Conservation (phyloP, 495 filamentous ascomycete genomes). For the Mycothermus thermophilus region DNA sequence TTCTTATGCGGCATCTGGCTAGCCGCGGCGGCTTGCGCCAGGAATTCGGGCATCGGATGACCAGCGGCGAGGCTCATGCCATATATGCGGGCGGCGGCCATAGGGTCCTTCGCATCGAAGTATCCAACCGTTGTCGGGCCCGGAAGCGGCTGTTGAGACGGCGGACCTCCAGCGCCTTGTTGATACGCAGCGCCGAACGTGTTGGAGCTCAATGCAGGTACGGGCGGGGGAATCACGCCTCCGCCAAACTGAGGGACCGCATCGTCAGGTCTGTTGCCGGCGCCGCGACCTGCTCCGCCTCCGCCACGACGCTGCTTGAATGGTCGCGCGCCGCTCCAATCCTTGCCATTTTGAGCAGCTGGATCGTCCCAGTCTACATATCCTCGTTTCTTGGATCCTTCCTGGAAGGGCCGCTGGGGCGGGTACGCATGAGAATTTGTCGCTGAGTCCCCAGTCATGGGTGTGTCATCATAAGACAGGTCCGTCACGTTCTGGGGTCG, state of each 20-base stretch:
- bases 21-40: slow-evolving; percentile 24
- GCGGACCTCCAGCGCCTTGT: too few relatives aligned
- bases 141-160: slow-evolving; percentile 1
- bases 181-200: too few relatives aligned
- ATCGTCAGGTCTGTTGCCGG: slow-evolving; percentile 33
- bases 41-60: slow-evolving; percentile 43
- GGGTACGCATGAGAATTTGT: slow-evolving; percentile 3
- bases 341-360: slow-evolving; percentile 19
- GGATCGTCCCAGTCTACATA: slow-evolving; percentile 23
- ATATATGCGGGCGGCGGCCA: slow-evolving; percentile 53
- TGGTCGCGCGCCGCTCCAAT: slow-evolving; percentile 30
- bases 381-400: slow-evolving; percentile 17
- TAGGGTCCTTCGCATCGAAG: slow-evolving; percentile 49
- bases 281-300: slow-evolving; percentile 46
- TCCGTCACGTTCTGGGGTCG: slow-evolving; percentile 5
- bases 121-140: slow-evolving; percentile 2
- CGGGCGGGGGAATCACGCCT: slow-evolving; percentile 4
- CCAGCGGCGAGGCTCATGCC: slow-evolving; percentile 15
- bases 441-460: too few relatives aligned
- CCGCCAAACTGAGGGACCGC: slow-evolving; percentile 6
- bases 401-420: slow-evolving; percentile 1
- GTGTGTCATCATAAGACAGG: slow-evolving; percentile 15
- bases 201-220: too few relatives aligned
- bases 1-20: slow-evolving; percentile 14
- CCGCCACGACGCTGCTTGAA: slow-evolving; percentile 66